These are phyloP conservation scores for Annulohypoxylon stygium DNA, from an alignment of 495 filamentous ascomycete species.

Conservation along the genomic window DNA sequence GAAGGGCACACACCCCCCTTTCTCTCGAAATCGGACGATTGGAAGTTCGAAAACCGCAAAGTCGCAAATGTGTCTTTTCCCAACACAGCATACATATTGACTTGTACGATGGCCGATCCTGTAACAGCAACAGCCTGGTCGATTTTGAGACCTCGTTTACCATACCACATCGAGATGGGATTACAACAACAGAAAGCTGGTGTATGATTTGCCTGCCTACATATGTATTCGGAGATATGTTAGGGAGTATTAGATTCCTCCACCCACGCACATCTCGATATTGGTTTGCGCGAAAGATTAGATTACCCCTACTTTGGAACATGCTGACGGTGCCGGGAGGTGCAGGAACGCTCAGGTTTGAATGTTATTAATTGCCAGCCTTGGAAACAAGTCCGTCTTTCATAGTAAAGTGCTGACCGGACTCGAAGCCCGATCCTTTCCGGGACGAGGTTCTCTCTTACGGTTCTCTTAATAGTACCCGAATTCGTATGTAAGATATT, in stretches of 20 bases:
- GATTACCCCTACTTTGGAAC: slow-evolving; percentile 35
- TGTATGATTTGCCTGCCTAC: background rate
- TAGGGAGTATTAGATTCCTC: slow-evolving; percentile 28
- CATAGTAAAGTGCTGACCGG: slow-evolving; percentile 33
- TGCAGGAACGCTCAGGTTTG: slow-evolving; percentile 17
- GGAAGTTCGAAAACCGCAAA: slow-evolving; percentile 12
- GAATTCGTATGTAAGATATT: slow-evolving; percentile 11
- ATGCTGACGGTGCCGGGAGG: slow-evolving; percentile 29
- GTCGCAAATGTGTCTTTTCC: slow-evolving; percentile 7
- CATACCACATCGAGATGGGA: background rate
- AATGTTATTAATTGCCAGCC: slow-evolving; percentile 27
- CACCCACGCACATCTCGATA: slow-evolving; percentile 29
- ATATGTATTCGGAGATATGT: slow-evolving; percentile 34
- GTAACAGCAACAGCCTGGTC: slow-evolving; percentile 34
- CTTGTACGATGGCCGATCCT: slow-evolving; percentile 32
- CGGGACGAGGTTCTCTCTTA: slow-evolving; percentile 19
- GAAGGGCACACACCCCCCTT: background rate
- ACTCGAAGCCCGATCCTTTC: slow-evolving; percentile 37
- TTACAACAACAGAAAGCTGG: background rate
- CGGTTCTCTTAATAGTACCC: background rate
- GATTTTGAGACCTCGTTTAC: slow-evolving; percentile 28
- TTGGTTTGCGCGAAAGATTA: slow-evolving; percentile 39
- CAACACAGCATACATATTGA: slow-evolving; percentile 22
- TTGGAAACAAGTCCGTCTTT: slow-evolving; percentile 39
- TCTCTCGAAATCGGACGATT: slow-evolving; percentile 22